A percentile compares a stretch with the other conserved stretches of the same genome.
phyloP scores from a whole-genome alignment of 176 grass and related monocot genomes.

The Juncus effusus region DNA sequence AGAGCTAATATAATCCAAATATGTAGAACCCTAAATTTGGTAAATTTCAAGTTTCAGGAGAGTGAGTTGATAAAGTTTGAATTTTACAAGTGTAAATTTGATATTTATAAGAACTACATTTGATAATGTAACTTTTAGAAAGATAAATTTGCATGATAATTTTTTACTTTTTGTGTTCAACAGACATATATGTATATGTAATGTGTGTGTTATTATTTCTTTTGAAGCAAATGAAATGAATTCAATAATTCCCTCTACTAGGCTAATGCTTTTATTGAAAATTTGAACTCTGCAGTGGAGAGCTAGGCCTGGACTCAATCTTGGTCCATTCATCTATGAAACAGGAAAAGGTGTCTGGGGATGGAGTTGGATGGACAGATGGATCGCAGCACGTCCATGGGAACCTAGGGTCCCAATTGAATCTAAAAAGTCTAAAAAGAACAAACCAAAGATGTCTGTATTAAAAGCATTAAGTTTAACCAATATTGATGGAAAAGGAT shows the following conservation, averaged over 20 bases:
- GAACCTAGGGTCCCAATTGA: slow-evolving; percentile 56
- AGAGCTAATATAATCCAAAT: no score
- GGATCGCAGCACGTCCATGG: slow-evolving; percentile 89
- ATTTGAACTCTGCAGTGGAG: slow-evolving; percentile 59
- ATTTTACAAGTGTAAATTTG: no score
- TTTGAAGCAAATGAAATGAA: background rate
- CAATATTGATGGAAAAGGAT: slow-evolving; percentile 42
- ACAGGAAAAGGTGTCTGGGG: slow-evolving; percentile 74
- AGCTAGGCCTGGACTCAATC: slow-evolving; percentile 57
- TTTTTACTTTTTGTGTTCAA: no score
- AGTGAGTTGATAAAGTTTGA: no score
- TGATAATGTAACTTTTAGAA: no score
- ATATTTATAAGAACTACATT: no score
- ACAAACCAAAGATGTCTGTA: slow-evolving; percentile 36
- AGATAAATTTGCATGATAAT: no score
- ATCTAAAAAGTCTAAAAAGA: slow-evolving; percentile 35
- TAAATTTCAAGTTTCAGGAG: no score
- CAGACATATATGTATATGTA: no score
- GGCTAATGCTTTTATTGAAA: background rate
- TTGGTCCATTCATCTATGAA: slow-evolving; percentile 69
- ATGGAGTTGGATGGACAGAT: slow-evolving; percentile 93
- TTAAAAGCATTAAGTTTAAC: slow-evolving; percentile 42
- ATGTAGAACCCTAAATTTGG: no score
- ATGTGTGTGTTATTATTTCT: background rate
- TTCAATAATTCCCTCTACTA: slow-evolving; percentile 1